phyloP scores from a whole-genome alignment of 345 rosid genomes.

The Eucalyptus cloeziana region DNA sequence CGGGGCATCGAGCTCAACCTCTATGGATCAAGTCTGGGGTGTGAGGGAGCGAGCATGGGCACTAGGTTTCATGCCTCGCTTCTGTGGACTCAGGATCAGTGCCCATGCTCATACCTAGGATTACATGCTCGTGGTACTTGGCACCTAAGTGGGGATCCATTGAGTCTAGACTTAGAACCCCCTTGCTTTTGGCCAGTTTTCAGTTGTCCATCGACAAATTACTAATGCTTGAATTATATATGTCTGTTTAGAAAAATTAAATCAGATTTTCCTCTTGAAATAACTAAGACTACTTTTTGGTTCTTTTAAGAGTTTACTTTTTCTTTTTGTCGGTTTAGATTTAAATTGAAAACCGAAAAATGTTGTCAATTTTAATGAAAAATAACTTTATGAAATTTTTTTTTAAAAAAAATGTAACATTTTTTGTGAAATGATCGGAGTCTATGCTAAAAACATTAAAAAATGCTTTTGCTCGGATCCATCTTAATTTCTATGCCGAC shows the following conservation, averaged over 20 bases:
- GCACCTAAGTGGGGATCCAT: not conserved
- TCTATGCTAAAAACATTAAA: not conserved
- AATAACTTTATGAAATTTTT: not conserved
- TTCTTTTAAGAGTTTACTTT: too few relatives aligned
- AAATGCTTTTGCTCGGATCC: not conserved
- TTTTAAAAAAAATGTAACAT: not conserved
- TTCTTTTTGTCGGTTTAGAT: too few relatives aligned
- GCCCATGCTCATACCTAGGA: not conserved
- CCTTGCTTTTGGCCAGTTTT: too few relatives aligned
- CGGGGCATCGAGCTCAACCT: not conserved
- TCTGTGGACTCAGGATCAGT: rapidly evolving
- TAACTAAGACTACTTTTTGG: not conserved
- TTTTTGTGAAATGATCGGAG: not conserved
- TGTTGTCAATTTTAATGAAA: too few relatives aligned
- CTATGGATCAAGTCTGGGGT: rapidly evolving
- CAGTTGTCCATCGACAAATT: rapidly evolving
- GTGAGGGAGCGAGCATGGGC: not conserved
- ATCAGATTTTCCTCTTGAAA: too few relatives aligned
- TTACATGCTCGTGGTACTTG: not conserved
- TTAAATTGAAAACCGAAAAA: rapidly evolving
- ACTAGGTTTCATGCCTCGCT: not conserved
- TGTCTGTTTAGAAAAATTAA: not conserved
- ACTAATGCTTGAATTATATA: too few relatives aligned
- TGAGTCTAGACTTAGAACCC: rapidly evolving
- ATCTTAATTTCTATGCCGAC: not conserved